Base-by-base conservation (phyloP, 257 asterid species). In the Penstemon davidsonii region DNA sequence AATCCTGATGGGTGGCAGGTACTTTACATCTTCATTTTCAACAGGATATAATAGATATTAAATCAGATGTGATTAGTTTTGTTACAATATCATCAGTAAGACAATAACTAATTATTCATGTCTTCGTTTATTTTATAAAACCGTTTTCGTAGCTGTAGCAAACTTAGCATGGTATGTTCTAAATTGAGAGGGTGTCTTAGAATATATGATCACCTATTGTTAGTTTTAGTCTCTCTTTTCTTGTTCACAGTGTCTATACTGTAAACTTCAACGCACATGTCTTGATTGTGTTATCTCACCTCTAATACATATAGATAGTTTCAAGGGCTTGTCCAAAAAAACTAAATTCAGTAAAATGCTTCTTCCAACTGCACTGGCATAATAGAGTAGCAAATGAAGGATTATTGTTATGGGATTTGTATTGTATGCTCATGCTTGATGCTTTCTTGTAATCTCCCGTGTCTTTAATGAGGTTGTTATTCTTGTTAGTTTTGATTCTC, bases 1-100 rank as follows among this genome's bases (percentile, higher is more conserved):
- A 93, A 93, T 84, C 99, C 99, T 75, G 52, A 83, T 60, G 99
- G 97, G 61, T 93, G 96, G 97, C 95, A 93, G 96, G 99, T 93
- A 80, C 45, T 61, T 56, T 0, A 62, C 8, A 47, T 59, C 18
- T n/a, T 50, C 3, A 44, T 5, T 12, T 25, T 11, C 12, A 64
- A 69, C 43, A 37, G 36, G 52, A 54, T 40, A 25, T 13, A 61
- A 5, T 57, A 13, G 33, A 8, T 5, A 62, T 25, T 45, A 25
- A 25, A 25, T 25, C 33, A 25, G 2, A 25, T 25, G 33, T 25
- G 33, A 25, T 25, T 25, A 25, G 33, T 25, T 25, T 25, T 25
- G 33, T 25, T 25, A 25, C 33, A 25, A 25, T 25, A 25, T 25
- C 33, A 2, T 25, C 33, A 25, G 33, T 25, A 25, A 25, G 33